These are phyloP conservation scores for Cryphonectria parasitica DNA, from an alignment of 2,329 filamentous ascomycete species.

Conservation along the genomic window DNA sequence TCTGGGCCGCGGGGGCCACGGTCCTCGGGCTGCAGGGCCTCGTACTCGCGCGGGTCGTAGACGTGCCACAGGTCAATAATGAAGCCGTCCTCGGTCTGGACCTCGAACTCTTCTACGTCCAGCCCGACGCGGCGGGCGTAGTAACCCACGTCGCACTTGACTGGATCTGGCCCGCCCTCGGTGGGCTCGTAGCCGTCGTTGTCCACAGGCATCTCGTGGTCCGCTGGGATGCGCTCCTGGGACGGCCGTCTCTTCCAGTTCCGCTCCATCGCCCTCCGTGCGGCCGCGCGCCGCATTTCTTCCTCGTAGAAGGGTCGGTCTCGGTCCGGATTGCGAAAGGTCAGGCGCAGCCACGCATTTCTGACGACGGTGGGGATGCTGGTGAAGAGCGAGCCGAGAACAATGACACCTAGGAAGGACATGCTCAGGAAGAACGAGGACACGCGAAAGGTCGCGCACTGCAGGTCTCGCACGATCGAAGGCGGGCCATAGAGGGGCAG, in stretches of 20 bases:
- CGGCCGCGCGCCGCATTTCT: constrained; percentile 63
- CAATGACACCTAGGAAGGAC: constrained; percentile 75
- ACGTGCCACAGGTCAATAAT: constrained; percentile 89
- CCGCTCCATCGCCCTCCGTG: constrained; percentile 60
- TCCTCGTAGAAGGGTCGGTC: constrained; percentile 73
- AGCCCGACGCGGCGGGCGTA: constrained; percentile 88
- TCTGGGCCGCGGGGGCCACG: constrained; percentile 62
- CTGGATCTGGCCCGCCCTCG: constrained; percentile 78
- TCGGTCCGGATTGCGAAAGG: constrained; percentile 62
- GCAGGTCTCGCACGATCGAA: constrained; percentile 64
- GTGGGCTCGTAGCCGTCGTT: constrained; percentile 69
- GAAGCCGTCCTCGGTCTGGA: constrained; percentile 93
- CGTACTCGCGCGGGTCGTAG: constrained; percentile 79
- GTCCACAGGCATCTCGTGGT: constrained; percentile 45
- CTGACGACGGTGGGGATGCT: constrained; percentile 59
- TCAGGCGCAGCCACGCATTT: constrained; percentile 56
- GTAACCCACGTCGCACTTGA: constrained; percentile 79
- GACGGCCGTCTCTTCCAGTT: constrained; percentile 62
- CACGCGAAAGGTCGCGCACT: constrained; percentile 67
- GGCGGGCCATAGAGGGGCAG: constrained; percentile 81
- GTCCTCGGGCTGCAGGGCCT: constrained; percentile 51
- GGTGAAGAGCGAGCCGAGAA: constrained; percentile 73
- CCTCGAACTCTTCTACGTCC: constrained; percentile 79
- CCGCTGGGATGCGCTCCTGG: constrained; percentile 43
- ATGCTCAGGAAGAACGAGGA: constrained; percentile 78